Evolutionary conservation across 768 basidiomycete species (phyloP).

Genomic region (Trametes maxima): DNA sequence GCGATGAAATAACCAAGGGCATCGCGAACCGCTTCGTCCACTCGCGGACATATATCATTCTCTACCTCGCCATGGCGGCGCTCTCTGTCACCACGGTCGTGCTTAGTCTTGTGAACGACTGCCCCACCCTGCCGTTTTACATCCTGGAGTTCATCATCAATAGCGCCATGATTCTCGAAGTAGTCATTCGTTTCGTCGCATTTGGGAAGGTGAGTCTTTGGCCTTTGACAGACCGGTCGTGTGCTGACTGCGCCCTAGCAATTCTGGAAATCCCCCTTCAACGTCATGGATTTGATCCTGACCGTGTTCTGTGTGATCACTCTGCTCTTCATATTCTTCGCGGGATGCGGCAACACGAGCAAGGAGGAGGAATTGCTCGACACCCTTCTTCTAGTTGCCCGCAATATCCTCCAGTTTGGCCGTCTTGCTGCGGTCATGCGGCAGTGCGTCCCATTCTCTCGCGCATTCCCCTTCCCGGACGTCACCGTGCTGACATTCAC

Average conservation of each 20-base stretch:
- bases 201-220: constrained; percentile 77
- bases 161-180: constrained; percentile 91
- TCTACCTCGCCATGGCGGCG: constrained; percentile 88
- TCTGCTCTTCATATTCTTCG: constrained; percentile 83
- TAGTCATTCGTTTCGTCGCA: constrained; percentile 87
- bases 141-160: constrained; percentile 89
- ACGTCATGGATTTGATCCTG: constrained; percentile 84
- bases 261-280: constrained; percentile 97
- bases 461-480: neutral
- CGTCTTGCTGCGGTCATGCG: constrained; percentile 91
- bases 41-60: constrained; percentile 81
- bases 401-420: constrained; percentile 92
- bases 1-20: constrained; percentile 79
- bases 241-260: constrained; percentile 51
- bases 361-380: constrained; percentile 95
- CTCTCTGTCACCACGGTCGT: constrained; percentile 86
- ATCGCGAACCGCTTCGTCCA: constrained; percentile 91
- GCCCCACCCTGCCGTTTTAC: constrained; percentile 88
- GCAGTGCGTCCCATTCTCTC: constrained; percentile 60
- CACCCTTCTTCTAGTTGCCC: constrained; percentile 86
- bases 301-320: constrained; percentile 91
- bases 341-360: constrained; percentile 79
- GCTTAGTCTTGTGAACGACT: constrained; percentile 79
- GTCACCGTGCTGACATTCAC: neutral
- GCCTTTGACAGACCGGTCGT: neutral